phyloP scores from a whole-genome alignment of 176 grass and related monocot genomes.

The Triticum aestivum region DNA sequence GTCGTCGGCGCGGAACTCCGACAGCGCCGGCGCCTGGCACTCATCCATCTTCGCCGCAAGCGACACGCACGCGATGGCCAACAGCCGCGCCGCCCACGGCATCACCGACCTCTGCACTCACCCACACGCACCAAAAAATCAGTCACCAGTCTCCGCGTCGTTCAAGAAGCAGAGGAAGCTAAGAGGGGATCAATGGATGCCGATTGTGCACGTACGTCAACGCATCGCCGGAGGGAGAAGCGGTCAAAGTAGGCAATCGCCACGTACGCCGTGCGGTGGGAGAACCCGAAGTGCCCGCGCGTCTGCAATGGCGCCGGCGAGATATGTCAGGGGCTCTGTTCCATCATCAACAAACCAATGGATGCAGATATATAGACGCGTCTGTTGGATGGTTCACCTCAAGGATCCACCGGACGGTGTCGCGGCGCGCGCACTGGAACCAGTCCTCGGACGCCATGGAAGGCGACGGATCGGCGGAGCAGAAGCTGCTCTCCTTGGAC shows the following conservation, averaged over 20 bases:
- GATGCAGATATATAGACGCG: not conserved
- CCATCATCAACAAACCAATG: constrained; percentile 13
- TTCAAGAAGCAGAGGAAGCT: not conserved
- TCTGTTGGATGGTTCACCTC: constrained; percentile 37
- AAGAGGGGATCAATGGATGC: not conserved
- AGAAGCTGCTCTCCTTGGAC: constrained; percentile 69
- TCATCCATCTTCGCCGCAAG: constrained; percentile 97
- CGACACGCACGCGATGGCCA: constrained; percentile 73
- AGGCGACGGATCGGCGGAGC: constrained; percentile 1
- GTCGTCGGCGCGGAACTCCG: constrained; percentile 45
- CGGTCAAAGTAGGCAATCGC: constrained; percentile 81
- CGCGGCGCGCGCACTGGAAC: constrained; percentile 44
- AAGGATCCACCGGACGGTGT: constrained; percentile 68
- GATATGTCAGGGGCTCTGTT: not conserved
- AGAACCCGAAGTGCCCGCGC: constrained; percentile 60
- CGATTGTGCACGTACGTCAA: constrained; percentile 47
- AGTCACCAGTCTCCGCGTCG: not conserved
- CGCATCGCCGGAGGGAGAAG: constrained; percentile 60
- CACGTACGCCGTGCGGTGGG: constrained; percentile 68
- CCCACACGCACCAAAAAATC: not conserved
- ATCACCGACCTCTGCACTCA: constrained; percentile 52
- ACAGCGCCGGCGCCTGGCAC: constrained; percentile 50
- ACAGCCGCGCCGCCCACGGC: constrained; percentile 63
- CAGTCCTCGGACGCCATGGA: constrained; percentile 38
- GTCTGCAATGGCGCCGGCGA: constrained; percentile 43